Percentiles rank a stretch among this genome's conserved stretches.
These are phyloP conservation scores for Melanomma pulvis-pyrius DNA, from an alignment of 495 filamentous ascomycete genomes.

Conservation along the genomic window DNA sequence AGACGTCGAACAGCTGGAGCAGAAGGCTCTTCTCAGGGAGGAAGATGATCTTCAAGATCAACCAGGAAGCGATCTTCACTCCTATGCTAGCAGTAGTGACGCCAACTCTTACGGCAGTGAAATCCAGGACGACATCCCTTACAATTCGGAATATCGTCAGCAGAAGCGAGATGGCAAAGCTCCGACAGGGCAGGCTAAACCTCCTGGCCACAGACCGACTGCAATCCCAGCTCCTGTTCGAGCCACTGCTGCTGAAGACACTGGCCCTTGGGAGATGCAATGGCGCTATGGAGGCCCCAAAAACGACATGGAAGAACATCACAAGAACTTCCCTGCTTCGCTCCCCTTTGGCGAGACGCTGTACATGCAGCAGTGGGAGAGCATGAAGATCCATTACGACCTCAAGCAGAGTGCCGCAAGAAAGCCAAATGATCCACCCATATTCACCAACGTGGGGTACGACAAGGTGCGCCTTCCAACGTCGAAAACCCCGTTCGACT, in stretches of 20 bases:
- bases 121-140: not conserved
- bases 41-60: not conserved
- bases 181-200: not conserved
- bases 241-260: not conserved
- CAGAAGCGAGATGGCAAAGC: not conserved
- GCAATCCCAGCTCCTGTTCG: not conserved
- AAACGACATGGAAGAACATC: constrained; percentile 31
- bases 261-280: constrained; percentile 1
- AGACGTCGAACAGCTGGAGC: not conserved
- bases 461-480: not conserved
- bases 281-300: constrained; percentile 30
- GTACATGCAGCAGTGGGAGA: constrained; percentile 24
- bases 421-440: not conserved
- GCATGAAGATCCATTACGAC: constrained; percentile 27
- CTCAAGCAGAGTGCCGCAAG: constrained; percentile 17
- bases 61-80: not conserved
- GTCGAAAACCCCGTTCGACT: constrained; percentile 3
- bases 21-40: not conserved
- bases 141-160: not conserved
- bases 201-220: too few relatives aligned
- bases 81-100: not conserved
- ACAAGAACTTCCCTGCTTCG: constrained; percentile 26
- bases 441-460: constrained; percentile 22
- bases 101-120: not conserved
- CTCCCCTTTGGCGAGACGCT: constrained; percentile 34